Conservation (phyloP, 202 grass and related monocot genomes). For the Dendrocalamus latiflorus region DNA sequence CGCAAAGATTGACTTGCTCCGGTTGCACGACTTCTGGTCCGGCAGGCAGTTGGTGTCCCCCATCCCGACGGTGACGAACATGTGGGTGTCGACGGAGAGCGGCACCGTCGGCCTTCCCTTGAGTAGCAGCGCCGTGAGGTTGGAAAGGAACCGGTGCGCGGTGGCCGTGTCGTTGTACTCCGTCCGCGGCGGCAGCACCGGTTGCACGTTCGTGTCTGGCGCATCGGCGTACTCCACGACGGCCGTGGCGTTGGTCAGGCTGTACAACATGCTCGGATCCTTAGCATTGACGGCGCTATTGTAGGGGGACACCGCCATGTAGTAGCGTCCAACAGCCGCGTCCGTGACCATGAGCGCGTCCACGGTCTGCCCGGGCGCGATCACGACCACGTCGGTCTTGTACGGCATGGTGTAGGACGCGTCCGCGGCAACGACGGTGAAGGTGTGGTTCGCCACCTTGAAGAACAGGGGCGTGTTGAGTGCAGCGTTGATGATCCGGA, state of each 20-base stretch:
- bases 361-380: slow-evolving; percentile 61
- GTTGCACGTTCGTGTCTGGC: neutral
- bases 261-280: neutral
- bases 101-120: slow-evolving; percentile 40
- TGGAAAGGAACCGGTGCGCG: slow-evolving; percentile 45
- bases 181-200: slow-evolving; percentile 1
- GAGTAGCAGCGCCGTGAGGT: slow-evolving; percentile 36
- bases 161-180: slow-evolving; percentile 23
- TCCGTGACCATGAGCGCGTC: slow-evolving; percentile 56
- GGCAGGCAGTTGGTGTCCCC: slow-evolving; percentile 24
- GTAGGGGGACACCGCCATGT: slow-evolving; percentile 54
- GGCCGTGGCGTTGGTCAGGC: slow-evolving; percentile 5
- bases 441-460: slow-evolving; percentile 60
- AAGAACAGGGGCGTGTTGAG: slow-evolving; percentile 68
- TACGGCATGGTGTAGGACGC: slow-evolving; percentile 67
- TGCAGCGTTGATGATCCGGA: slow-evolving; percentile 72
- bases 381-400: slow-evolving; percentile 44
- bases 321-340: slow-evolving; percentile 33
- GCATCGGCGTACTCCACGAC: slow-evolving; percentile 33
- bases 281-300: neutral
- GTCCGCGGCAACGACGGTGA: slow-evolving; percentile 59
- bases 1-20: neutral
- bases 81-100: slow-evolving; percentile 31
- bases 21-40: slow-evolving; percentile 30
- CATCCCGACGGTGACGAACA: slow-evolving; percentile 55